phyloP scores from a whole-genome alignment of 1,284 basidiomycete genomes.

The Melampsora occidentalis region DNA sequence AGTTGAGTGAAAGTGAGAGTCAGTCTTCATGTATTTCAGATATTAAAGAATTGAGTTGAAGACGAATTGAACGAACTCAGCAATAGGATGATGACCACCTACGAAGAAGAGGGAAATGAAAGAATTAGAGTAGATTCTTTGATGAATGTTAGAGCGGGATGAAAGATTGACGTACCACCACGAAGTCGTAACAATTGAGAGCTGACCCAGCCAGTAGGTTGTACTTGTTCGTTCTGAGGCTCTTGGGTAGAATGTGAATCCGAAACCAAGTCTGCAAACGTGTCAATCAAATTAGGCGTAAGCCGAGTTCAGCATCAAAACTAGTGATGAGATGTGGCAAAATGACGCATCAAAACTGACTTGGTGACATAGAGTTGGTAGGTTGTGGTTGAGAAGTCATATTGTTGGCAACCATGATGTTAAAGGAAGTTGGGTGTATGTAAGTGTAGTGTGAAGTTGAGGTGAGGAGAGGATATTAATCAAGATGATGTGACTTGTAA shows the following conservation, averaged over 20 bases:
- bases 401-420: background rate
- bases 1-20: background rate
- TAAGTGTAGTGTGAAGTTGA: too few species aligned
- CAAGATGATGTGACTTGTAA: too few species aligned
- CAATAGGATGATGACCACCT: slow-evolving; percentile 11
- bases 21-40: background rate
- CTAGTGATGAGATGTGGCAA: background rate
- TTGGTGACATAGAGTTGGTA: background rate
- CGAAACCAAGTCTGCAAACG: background rate
- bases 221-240: background rate
- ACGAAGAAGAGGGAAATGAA: background rate
- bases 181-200: background rate
- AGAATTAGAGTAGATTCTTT: background rate
- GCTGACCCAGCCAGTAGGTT: background rate
- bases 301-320: background rate
- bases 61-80: background rate
- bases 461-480: too few species aligned
- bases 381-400: background rate
- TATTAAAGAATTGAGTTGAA: background rate
- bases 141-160: background rate
- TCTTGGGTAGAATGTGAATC: background rate
- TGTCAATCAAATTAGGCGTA: background rate
- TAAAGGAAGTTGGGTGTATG: too few species aligned
- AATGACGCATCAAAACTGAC: background rate
- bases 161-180: background rate